Evolutionary conservation across 352 stramenopile genomes (phyloP), one percentile per base, ranked within the genome.

Genomic region (Peronospora farinosa): DNA sequence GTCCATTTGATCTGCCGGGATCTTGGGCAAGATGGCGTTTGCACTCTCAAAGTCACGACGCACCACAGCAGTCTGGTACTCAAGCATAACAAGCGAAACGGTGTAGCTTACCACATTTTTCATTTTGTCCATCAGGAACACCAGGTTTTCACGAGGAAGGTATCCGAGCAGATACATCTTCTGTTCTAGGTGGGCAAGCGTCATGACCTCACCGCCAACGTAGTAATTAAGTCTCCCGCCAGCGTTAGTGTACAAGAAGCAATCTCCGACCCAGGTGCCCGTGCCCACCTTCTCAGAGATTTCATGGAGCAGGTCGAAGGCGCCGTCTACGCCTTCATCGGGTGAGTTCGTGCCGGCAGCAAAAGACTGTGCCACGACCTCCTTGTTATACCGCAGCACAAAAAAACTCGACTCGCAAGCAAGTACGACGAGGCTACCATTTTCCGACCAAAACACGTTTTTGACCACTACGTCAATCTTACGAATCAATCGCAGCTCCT

Each of bases 161-260:
- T 99, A 99, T 32, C 96, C 96, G 11, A 99, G 84, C 47, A 99
- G 79, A 73, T 98, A 98, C 78, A 98, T 93, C 46, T 95, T 95
- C 43, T 94, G 70, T 49, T 95, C 88, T 25, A 99, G 69, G 67
- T 99, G 96, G 15, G 94, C 90, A 1, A 99, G 72, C 30, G 95
- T 98, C 80, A 99, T 98, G 39, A 99, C 95, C 59, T 99, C 91
- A n/a, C 96, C 96, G 36, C 96, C 96, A n/a, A 99, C 96, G 63
- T 97, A 98, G 75, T 99, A 99, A 65, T 98, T 98, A 23, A 99
- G 75, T 23, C 95, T 76, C 5, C 87, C 85, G 27, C 70, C 71
- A 32, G 81, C 84, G 63, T 98, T 98, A 11, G 93, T 98, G 86
- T 98, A 99, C 51, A 99, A 76, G 72, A 99, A 99, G 76, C 96